Conservation (phyloP, 129 eudicot species). For the Pulicaria dysenterica region DNA sequence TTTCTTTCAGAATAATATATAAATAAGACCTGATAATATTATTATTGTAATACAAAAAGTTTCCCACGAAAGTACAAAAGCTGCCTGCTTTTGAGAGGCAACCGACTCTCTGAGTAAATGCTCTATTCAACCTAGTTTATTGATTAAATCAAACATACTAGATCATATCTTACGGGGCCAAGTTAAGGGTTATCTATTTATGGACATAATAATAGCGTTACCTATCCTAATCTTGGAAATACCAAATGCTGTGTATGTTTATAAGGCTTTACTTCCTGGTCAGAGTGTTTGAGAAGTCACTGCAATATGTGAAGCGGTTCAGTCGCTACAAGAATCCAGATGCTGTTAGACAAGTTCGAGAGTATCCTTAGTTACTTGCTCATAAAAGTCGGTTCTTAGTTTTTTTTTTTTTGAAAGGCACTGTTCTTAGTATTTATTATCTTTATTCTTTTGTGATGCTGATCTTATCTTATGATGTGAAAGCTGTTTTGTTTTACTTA, state of each 20-base stretch:
- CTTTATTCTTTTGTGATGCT: background rate
- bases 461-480: too few relatives aligned
- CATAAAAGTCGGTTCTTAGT: background rate
- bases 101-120: too few relatives aligned
- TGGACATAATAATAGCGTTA: background rate
- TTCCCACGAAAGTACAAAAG: background rate
- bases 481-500: conserved; percentile 74
- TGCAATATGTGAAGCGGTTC: conserved; percentile 94
- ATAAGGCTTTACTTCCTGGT: conserved; percentile 14
- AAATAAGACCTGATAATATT: too few relatives aligned
- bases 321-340: conserved; percentile 96
- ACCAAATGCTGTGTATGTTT: too few relatives aligned
- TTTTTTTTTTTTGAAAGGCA: too few relatives aligned
- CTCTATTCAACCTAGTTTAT: background rate
- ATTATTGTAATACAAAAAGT: too few relatives aligned
- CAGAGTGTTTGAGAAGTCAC: conserved; percentile 95
- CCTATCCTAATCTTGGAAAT: background rate
- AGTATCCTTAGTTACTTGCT: conserved; percentile 58
- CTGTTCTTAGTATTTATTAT: background rate
- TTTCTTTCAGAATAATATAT: too few relatives aligned
- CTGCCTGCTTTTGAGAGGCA: background rate
- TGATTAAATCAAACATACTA: background rate
- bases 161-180: background rate
- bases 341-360: conserved; percentile 98
- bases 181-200: background rate